Percentiles rank a stretch among this genome's conserved stretches.
Evolutionary conservation across 805 yeast species (phyloP).

Genomic region (Ogataea wickerhamii): DNA sequence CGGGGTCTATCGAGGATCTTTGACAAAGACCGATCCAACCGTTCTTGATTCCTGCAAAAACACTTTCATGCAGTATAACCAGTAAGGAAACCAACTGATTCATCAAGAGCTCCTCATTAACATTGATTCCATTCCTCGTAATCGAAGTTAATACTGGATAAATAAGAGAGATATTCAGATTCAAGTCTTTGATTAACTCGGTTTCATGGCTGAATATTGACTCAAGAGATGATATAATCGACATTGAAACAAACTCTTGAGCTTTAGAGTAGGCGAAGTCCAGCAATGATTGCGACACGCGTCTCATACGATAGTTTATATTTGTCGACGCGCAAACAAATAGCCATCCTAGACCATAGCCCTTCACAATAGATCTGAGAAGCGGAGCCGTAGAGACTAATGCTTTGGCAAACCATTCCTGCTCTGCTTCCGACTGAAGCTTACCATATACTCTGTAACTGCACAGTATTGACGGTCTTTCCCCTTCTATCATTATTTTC

Average conservation of each 20-base stretch:
- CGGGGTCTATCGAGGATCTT: constrained; percentile 61
- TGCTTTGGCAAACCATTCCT: constrained; percentile 50
- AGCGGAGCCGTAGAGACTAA: constrained; percentile 32
- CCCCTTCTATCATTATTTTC: constrained; percentile 37
- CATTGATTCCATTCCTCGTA: constrained; percentile 26
- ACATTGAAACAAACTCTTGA: constrained; percentile 40
- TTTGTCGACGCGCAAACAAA: constrained; percentile 42
- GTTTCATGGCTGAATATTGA: constrained; percentile 19
- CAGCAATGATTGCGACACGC: constrained; percentile 34
- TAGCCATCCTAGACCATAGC: constrained; percentile 49
- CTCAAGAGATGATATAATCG: constrained; percentile 43
- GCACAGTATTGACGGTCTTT: constrained; percentile 46
- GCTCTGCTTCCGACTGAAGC: constrained; percentile 42
- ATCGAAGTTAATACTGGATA: constrained; percentile 37
- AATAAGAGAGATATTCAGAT: constrained; percentile 25
- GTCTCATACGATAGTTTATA: constrained; percentile 34
- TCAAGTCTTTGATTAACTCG: constrained; percentile 18
- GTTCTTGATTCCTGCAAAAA: constrained; percentile 35
- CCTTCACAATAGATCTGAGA: constrained; percentile 14
- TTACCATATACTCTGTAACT: constrained; percentile 50
- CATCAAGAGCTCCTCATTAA: constrained; percentile 25
- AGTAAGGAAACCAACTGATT: constrained; percentile 38
- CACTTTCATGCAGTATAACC: constrained; percentile 41
- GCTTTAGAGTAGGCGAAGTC: constrained; percentile 29
- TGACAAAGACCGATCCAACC: constrained; percentile 81